Conservation (phyloP, 176 grass and related monocot genomes). For the Rhynchospora pubera region DNA sequence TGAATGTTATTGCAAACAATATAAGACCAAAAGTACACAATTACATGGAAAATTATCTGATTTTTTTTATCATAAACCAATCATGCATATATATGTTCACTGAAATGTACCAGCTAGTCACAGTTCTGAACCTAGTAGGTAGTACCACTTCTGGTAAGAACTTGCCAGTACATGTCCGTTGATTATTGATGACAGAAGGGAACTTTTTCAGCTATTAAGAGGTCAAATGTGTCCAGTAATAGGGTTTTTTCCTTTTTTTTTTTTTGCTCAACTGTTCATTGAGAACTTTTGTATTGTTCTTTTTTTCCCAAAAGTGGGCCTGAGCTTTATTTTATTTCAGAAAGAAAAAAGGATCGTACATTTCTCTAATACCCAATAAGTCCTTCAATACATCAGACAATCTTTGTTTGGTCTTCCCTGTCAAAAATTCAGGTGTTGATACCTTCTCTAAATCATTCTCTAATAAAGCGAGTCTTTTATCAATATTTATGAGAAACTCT, state of each 20-base stretch:
- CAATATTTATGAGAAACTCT: slow-evolving; percentile 50
- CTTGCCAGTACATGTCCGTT: background rate
- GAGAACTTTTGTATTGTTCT: background rate
- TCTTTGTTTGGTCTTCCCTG: slow-evolving; percentile 26
- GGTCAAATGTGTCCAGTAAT: background rate
- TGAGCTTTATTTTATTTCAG: background rate
- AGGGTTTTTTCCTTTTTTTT: background rate
- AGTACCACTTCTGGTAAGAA: background rate
- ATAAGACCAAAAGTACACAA: background rate
- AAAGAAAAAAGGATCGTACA: slow-evolving; percentile 35
- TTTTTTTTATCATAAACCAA: background rate
- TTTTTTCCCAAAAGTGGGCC: background rate
- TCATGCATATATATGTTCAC: background rate
- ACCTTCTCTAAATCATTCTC: slow-evolving; percentile 61
- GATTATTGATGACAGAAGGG: background rate
- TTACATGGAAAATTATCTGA: background rate
- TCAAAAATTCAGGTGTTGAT: slow-evolving; percentile 27
- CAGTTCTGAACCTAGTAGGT: background rate
- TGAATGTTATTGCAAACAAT: background rate
- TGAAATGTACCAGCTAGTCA: background rate
- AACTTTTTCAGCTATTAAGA: slow-evolving; percentile 1
- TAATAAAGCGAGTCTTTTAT: slow-evolving; percentile 46
- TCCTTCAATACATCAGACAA: slow-evolving; percentile 57
- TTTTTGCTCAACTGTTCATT: background rate
- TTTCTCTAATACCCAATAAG: slow-evolving; percentile 69